A percentile compares a stretch with the other conserved stretches of the same genome.
Conservation (phyloP, 148 eudicot species). For the Cornus suecica region DNA sequence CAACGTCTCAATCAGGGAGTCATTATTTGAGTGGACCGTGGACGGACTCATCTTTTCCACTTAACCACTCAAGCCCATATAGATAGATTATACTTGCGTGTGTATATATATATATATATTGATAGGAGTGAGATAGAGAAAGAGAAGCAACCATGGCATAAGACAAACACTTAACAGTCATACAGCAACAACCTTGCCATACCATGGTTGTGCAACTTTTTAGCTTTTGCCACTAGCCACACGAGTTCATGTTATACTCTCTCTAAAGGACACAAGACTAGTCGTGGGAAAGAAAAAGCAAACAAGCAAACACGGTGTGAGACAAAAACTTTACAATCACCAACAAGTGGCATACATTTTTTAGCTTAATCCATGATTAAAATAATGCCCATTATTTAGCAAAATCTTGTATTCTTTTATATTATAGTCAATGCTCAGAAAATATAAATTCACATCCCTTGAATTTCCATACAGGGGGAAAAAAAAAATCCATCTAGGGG, state of each 20-base stretch:
- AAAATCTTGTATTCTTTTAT: too few relatives aligned
- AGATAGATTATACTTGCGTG: neutral
- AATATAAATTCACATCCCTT: too few relatives aligned
- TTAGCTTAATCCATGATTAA: neutral
- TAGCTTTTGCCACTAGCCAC: constrained; percentile 20
- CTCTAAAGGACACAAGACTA: neutral
- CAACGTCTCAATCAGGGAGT: constrained; percentile 57
- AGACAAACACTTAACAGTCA: constrained; percentile 24
- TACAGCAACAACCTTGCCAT: constrained; percentile 10
- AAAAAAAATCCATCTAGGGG: too few relatives aligned
- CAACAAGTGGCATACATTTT: neutral
- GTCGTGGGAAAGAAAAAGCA: neutral
- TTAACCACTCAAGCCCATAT: constrained; percentile 12
- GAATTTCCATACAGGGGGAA: too few relatives aligned
- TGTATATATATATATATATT: constrained; percentile 11
- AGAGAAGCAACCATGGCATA: constrained; percentile 18
- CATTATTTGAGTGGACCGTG: constrained; percentile 40
- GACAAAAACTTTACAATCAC: constrained; percentile 17
- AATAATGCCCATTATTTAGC: too few relatives aligned
- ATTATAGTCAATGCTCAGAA: too few relatives aligned
- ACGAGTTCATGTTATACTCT: neutral
- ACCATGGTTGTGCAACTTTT: neutral
- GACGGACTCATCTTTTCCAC: constrained; percentile 26
- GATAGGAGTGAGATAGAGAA: constrained; percentile 14
- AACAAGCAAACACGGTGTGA: constrained; percentile 15